These are phyloP conservation scores for Exophiala spinifera DNA, from an alignment of 2,329 filamentous ascomycete species.

Conservation along the genomic window DNA sequence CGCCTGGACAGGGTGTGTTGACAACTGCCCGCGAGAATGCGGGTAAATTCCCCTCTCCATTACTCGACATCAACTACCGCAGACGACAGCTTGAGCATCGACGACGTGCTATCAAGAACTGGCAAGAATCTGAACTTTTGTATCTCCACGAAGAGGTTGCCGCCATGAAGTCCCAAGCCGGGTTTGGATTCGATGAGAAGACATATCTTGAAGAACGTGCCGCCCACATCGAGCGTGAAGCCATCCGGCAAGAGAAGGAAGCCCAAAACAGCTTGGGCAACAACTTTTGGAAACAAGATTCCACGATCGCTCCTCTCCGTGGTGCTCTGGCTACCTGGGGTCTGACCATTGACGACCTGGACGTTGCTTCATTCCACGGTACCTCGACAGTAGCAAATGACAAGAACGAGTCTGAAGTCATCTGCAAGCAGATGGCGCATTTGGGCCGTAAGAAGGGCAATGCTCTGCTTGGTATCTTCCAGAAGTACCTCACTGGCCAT, in stretches of 20 bases:
- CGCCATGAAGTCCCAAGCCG: slow-evolving; percentile 78
- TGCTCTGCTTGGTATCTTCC: slow-evolving; percentile 93
- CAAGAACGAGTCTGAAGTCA: slow-evolving; percentile 98
- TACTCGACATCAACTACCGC: slow-evolving; percentile 96
- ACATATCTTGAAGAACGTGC: slow-evolving; percentile 85
- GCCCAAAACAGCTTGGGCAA: slow-evolving; percentile 91
- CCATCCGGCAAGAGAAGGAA: slow-evolving; percentile 86
- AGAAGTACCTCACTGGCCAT: slow-evolving; percentile 98
- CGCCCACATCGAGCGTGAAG: slow-evolving; percentile 82
- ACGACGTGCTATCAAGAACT: slow-evolving; percentile 90
- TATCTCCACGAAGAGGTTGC: slow-evolving; percentile 89
- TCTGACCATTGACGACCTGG: slow-evolving; percentile 92
- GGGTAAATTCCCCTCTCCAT: slow-evolving; percentile 88
- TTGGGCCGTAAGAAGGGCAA: slow-evolving; percentile 96
- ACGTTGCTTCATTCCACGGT: slow-evolving; percentile 96
- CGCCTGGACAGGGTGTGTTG: slow-evolving; percentile 92
- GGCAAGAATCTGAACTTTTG: slow-evolving; percentile 92
- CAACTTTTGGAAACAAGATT: slow-evolving; percentile 97
- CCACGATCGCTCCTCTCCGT: slow-evolving; percentile 88
- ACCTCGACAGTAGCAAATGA: slow-evolving; percentile 98
- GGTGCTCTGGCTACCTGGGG: slow-evolving; percentile 97
- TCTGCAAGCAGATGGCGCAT: slow-evolving; percentile 93
- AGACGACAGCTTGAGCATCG: slow-evolving; percentile 91
- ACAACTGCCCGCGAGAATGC: slow-evolving; percentile 89
- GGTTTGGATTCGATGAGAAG: slow-evolving; percentile 69